Evolutionary conservation across 768 basidiomycete species (phyloP), one percentile per base, ranked within the genome.

Genomic region (Mycena polygramma): DNA sequence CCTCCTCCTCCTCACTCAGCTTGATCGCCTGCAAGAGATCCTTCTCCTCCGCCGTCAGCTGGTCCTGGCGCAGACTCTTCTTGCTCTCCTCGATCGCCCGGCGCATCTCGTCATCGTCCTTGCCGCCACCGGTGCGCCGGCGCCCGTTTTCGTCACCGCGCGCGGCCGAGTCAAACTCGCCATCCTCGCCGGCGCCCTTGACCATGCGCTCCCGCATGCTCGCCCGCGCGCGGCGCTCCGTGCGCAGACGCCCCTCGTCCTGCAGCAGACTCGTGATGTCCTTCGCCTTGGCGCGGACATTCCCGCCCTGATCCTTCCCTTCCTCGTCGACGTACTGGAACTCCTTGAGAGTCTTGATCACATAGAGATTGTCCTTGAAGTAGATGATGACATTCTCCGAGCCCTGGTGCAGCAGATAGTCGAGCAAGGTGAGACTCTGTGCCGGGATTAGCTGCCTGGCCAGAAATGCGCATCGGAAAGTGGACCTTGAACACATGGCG

Each of bases 371-470:
- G 80, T 99, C 97, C 57, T 90, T 91, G 86, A 98, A 99, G 84
- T 99, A 99, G 77, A 98, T 93, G 70, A 99, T 96, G 24, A 98
- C 97, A 79, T 99, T 98, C 82, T 99, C 98, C 2, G 95, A 96
- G 49, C 98, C 98, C 68, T 96, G 94, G 77, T 98, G 97, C 35
- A 99, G 88, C 65, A 93, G 91, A 77, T 99, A 99, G 81, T 99
- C 98, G 43, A 99, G 90, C 6, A 99, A 89, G 0, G 96, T 98
- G 59, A 99, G 86, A 51, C 94, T 94, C 92, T 95, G 24, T 30
- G 26, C 54, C 64, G 59, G 36, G 19, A 62, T 53, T 52, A 63
- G 36, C 19, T 20, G n/a, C 19, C 13, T 6, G 6, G 19, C 19
- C 26, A 20, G 24, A 39, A 22, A n/a, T 4, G 4, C 11, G 20